Base-by-base conservation (phyloP, 345 rosid genomes). In the Eucalyptus lansdowneana region DNA sequence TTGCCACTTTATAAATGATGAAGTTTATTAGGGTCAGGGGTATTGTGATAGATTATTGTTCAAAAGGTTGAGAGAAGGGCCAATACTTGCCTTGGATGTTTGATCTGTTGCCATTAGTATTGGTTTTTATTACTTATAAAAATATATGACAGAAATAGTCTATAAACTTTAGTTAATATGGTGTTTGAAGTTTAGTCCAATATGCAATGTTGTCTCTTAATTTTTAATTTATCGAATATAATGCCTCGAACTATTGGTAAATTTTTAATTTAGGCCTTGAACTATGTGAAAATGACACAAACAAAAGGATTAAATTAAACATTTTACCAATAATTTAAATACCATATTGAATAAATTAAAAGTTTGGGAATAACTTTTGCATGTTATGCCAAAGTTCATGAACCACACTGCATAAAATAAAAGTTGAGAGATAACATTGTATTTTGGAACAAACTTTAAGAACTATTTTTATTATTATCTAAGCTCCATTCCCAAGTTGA, bases 361-460 rank as follows among this genome's bases (percentile, higher is more conserved):
- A 16, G 13, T 34, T 3, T 4, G 2, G 1, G 5, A 0, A 17
- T 1, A 5, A 34, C 2, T 34, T 34, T 69, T 69, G 7, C 2
- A 69, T 10, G 1, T 69, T 69, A 4, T 9, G 2, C 2, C 6
- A 69, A 34, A 69, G 7, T 34, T 3, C 25, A 72, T 3, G 24
- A 1, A 69, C 6, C 2, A 10, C 0, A 34, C 5, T 72, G 6
- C 2, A 34, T 2, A 72, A 72, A 72, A 17, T 72, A 34, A 16
- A 69, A 17, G 14, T 69, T 8, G 3, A 17, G 12, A 3, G 4
- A 34, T 31, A 9, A 34, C 24, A 19, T 34, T 34, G 2, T 1
- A 72, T 8, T 31, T 69, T 72, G 14, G 3, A 34, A 6, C 3
- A 72, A 72, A 34, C 3, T 17, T 69, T 4, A 19, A 2, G 5